These are phyloP conservation scores for Phaeosphaeriaceae sp. DNA, from an alignment of 2,329 filamentous ascomycete species.

Conservation along the genomic window DNA sequence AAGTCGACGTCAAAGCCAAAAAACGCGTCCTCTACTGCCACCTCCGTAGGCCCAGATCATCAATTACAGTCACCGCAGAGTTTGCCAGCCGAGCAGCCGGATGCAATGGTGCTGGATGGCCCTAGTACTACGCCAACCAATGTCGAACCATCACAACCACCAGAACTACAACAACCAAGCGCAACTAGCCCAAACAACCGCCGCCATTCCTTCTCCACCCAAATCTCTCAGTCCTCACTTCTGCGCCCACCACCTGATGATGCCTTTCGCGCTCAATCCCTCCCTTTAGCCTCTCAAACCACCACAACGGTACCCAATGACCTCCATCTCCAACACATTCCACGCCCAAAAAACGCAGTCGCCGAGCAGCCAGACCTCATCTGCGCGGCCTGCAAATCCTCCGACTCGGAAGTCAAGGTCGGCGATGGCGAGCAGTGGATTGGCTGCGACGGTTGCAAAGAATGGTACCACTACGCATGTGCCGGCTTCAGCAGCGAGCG, in stretches of 20 bases:
- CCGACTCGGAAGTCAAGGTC: slow-evolving; percentile 59
- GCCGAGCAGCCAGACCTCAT: slow-evolving; percentile 51
- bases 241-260: slow-evolving; percentile 1
- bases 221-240: slow-evolving; percentile 4
- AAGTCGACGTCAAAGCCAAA: slow-evolving; percentile 46
- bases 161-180: slow-evolving; percentile 13
- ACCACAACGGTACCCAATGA: too few species aligned
- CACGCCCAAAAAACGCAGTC: slow-evolving; percentile 13
- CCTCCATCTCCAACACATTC: too few species aligned
- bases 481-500: slow-evolving; percentile 69
- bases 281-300: slow-evolving; percentile 34
- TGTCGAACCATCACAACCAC: too few species aligned
- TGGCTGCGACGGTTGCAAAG: slow-evolving; percentile 70
- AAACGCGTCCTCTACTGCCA: slow-evolving; percentile 19
- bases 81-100: slow-evolving; percentile 34
- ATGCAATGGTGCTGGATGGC: slow-evolving; percentile 9
- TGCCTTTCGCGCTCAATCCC: slow-evolving; percentile 36
- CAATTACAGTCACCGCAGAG: slow-evolving; percentile 45
- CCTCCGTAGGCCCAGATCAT: slow-evolving; percentile 23
- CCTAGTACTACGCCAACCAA: slow-evolving; percentile 9
- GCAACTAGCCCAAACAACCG: slow-evolving; percentile 20
- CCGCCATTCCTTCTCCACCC: slow-evolving; percentile 40
- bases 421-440: slow-evolving; percentile 68
- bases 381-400: slow-evolving; percentile 64
- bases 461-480: slow-evolving; percentile 72